Evolutionary conservation across 129 eudicot species (phyloP), one percentile per base, ranked within the genome.

Genomic region (Lonicera japonica): DNA sequence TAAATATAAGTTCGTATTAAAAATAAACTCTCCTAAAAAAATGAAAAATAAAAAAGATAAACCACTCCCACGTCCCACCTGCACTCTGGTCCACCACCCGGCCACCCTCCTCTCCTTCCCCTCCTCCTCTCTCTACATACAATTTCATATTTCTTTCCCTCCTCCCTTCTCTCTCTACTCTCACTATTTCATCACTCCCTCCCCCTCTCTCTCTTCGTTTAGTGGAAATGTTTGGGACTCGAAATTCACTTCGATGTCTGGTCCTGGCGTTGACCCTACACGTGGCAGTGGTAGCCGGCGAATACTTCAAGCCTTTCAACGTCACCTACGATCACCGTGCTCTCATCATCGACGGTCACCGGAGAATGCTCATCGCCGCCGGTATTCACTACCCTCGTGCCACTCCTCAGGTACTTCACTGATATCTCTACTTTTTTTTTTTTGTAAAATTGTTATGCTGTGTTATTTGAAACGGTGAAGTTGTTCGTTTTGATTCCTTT

Each of bases 351-450:
- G 95, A 75, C 13, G 96, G 97, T 1, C 50, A 69, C 21, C 95
- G 96, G 38, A 78, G 97, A 18, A 87, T 91, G 73, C 86, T 91
- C 57, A 78, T 77, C 47, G 87, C 96, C 36, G 97, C 86, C 7
- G 97, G 90, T 21, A 84, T 91, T 74, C 97, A 91, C 78, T 91
- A 91, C 64, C 95, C 97, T 50, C 83, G 96, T 58, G 96, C 98
- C 64, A 84, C 96, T 10, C 90, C 95, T 45, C 70, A 84, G 85
- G 97, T 90, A 20, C 46, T 53, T 54, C 25, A 22, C 64, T 25
- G 8, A 16, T 2, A 6, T 16, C 52, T 57, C 50, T 16, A 4
- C 11, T 25, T 1, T 39, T 55, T 43, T 43, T 43, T 14, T 10
- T 43, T 43, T 43, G 16, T 43, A 3, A 43, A 1, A 8, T 43